These are phyloP conservation scores for Priceomyces carsonii DNA, from an alignment of 805 yeast genomes.

Conservation along the genomic window DNA sequence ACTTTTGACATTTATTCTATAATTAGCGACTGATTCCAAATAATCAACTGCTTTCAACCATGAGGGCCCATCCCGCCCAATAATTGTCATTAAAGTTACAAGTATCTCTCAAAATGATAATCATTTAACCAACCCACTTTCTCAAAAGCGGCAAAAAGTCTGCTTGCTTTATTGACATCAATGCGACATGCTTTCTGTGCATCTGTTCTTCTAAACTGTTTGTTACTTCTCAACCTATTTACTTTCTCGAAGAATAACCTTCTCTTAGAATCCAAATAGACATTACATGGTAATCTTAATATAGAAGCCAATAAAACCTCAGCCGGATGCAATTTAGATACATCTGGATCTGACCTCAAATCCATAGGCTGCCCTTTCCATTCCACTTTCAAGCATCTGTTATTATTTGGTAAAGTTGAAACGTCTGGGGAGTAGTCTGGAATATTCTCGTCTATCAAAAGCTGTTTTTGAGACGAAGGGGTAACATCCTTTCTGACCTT, in stretches of 20 bases:
- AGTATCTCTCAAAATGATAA: conserved; percentile 51
- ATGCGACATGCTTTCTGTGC: conserved; percentile 97
- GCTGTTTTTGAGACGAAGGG: conserved; percentile 44
- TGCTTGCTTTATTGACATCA: conserved; percentile 93
- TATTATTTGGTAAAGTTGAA: conserved; percentile 63
- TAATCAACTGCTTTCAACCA: background rate
- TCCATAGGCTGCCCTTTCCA: conserved; percentile 99
- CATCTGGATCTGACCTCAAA: conserved; percentile 72
- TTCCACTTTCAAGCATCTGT: conserved; percentile 79
- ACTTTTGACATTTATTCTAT: background rate
- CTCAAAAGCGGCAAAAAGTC: conserved; percentile 87
- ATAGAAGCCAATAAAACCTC: conserved; percentile 84
- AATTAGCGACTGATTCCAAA: background rate
- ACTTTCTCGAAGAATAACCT: conserved; percentile 90
- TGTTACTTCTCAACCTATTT: conserved; percentile 62
- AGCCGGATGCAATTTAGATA: conserved; percentile 81
- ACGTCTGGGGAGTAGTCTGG: conserved; percentile 84
- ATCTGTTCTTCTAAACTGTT: conserved; percentile 93
- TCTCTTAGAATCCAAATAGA: conserved; percentile 67
- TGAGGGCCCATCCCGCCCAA: too few species aligned
- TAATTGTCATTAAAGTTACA: conserved; percentile 6
- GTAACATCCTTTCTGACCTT: conserved; percentile 36
- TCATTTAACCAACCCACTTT: conserved; percentile 91
- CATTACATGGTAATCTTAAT: conserved; percentile 83
- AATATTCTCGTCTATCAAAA: conserved; percentile 65